A percentile compares a stretch with the other conserved stretches of the same genome.
phyloP scores from a whole-genome alignment of 1,284 basidiomycete genomes.

The Ustilago lituana region DNA sequence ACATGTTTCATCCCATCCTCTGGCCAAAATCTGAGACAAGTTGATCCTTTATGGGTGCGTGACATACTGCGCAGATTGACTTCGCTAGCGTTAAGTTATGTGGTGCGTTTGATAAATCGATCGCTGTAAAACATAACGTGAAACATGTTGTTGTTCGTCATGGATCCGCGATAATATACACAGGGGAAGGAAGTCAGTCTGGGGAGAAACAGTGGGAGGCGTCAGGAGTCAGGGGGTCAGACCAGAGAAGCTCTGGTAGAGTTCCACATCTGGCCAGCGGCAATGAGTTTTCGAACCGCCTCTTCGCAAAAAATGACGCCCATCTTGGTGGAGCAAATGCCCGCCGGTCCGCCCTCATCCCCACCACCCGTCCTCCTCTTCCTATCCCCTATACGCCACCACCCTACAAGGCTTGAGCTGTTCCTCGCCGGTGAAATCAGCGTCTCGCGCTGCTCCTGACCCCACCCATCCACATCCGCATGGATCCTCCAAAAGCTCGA shows the following conservation, averaged over 20 bases:
- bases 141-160: too few relatives aligned
- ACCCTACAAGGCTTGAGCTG: constrained; percentile 45
- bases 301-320: constrained; percentile 55
- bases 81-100: too few relatives aligned
- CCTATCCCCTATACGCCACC: constrained; percentile 53
- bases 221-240: too few relatives aligned
- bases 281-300: constrained; percentile 51
- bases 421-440: constrained; percentile 34
- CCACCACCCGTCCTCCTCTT: constrained; percentile 37
- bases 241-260: constrained; percentile 4
- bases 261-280: constrained; percentile 44
- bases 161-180: too few relatives aligned
- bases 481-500: constrained; percentile 56
- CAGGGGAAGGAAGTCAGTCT: too few relatives aligned
- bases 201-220: too few relatives aligned
- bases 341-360: constrained; percentile 46
- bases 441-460: constrained; percentile 33
- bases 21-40: too few relatives aligned
- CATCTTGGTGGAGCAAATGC: constrained; percentile 46
- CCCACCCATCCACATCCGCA: constrained; percentile 50
- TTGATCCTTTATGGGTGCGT: too few relatives aligned
- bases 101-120: too few relatives aligned
- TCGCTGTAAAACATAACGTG: too few relatives aligned
- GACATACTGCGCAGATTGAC: too few relatives aligned
- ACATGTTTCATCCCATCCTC: too few relatives aligned